Conservation (phyloP, 2,329 filamentous ascomycete genomes). For the Aspergillus thermomutatus region DNA sequence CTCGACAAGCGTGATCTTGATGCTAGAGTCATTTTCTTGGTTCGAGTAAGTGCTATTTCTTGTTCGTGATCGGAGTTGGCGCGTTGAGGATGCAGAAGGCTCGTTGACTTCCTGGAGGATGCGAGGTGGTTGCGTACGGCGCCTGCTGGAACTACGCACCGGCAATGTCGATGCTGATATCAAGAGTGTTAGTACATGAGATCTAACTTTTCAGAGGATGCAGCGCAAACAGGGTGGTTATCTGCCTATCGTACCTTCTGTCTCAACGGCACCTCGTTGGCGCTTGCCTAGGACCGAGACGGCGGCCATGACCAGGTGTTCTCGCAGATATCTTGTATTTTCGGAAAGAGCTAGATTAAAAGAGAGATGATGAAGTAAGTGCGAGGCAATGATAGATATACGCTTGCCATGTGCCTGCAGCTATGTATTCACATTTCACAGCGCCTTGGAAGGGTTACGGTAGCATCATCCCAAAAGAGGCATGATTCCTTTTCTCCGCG, state of each 20-base stretch:
- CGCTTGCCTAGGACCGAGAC: conserved; percentile 44
- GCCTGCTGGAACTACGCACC: conserved; percentile 44
- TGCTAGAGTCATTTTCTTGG: conserved; percentile 26
- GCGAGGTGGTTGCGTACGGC: conserved; percentile 43
- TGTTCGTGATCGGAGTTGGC: conserved; percentile 38
- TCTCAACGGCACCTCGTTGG: conserved; percentile 34
- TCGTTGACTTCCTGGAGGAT: conserved; percentile 34
- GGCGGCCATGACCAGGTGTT: conserved; percentile 35
- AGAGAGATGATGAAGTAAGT: conserved; percentile 3
- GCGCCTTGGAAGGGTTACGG: neutral
- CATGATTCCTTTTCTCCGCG: conserved; percentile 14
- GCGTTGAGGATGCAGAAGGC: conserved; percentile 22
- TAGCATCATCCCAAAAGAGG: conserved; percentile 15
- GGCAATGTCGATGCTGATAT: conserved; percentile 23
- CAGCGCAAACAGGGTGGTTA: neutral
- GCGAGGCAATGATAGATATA: neutral
- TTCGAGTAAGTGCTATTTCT: conserved; percentile 19
- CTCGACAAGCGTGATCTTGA: conserved; percentile 22
- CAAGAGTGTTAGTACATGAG: conserved; percentile 14
- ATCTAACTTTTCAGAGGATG: neutral
- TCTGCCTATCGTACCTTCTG: conserved; percentile 36
- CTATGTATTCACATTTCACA: neutral
- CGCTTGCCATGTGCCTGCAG: neutral
- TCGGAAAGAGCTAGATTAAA: conserved; percentile 18
- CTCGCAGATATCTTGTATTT: conserved; percentile 9